Evolutionary conservation across 139 green algal genomes (phyloP), one percentile per base, ranked within the genome.

Genomic region (Dunaliella primolecta): DNA sequence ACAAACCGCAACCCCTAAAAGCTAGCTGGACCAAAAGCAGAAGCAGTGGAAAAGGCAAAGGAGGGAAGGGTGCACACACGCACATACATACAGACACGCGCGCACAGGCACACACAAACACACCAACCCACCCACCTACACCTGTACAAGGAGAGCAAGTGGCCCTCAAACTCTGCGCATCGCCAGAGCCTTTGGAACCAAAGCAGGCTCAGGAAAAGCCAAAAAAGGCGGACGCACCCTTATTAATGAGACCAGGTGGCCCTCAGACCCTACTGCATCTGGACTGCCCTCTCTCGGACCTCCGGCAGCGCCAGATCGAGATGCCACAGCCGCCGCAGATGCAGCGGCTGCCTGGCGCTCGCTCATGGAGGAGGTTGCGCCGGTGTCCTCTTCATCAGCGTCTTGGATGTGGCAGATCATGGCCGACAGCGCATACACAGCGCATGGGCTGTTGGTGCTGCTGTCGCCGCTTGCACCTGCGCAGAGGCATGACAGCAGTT

Each of bases 241-340:
- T 83, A 98, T 86, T 84, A 96, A 93, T 0, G 95, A 87, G 2
- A 98, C 86, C 38, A 97, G 84, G 85, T 97, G 94, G 3, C 92
- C 93, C 46, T 96, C 92, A 27, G 91, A 88, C 30, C 81, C 83
- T 72, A n/a, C n/a, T n/a, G n/a, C n/a, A n/a, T n/a, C n/a, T n/a
- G n/a, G n/a, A n/a, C n/a, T n/a, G 46, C 46, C 7, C 7, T 15
- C 46, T 64, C 46, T 64, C 46, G 7, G 15, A 15, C 46, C 46
- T 64, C 46, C 46, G 46, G 46, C 46, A 64, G 46, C 46, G n/a
- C n/a, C n/a, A n/a, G n/a, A n/a, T n/a, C n/a, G n/a, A 64, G 46
- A 7, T 64, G 46, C 46, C 7, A 7, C 7, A 64, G 46, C 46
- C 15, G 46, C 46, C 15, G 46, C 46, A 15, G 46, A 64, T 64